Conservation (phyloP, 2,329 filamentous ascomycete genomes). For the Verticillium dahliae region DNA sequence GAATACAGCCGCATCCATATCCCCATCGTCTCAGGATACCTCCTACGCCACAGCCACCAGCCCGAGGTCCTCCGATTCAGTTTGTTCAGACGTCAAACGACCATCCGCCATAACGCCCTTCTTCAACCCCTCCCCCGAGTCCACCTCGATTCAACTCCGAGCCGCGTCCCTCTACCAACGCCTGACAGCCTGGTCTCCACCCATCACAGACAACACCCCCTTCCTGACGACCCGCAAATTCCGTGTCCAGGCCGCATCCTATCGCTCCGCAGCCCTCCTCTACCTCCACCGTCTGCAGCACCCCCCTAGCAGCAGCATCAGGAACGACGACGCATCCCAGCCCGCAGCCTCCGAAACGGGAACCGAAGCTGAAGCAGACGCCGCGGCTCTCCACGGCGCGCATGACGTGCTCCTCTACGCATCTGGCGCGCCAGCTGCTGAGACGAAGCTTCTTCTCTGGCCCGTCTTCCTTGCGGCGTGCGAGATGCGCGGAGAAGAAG, state of each 20-base stretch:
- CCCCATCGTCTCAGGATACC: background rate
- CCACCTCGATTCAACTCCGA: slow-evolving; percentile 5
- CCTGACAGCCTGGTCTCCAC: slow-evolving; percentile 17
- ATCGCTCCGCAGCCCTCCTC: slow-evolving; percentile 16
- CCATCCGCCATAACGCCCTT: background rate
- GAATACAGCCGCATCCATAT: background rate
- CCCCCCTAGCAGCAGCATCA: slow-evolving; percentile 9
- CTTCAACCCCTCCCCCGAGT: background rate
- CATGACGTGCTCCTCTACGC: slow-evolving; percentile 21
- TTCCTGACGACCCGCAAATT: slow-evolving; percentile 18
- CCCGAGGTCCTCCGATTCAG: background rate
- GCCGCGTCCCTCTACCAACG: slow-evolving; percentile 13
- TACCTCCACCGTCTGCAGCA: slow-evolving; percentile 20
- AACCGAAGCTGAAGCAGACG: slow-evolving; percentile 11
- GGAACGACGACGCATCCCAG: background rate
- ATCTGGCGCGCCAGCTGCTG: slow-evolving; percentile 11
- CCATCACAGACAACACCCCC: slow-evolving; percentile 12
- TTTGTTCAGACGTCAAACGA: background rate
- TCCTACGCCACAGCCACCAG: background rate
- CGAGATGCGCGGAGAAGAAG: slow-evolving; percentile 16
- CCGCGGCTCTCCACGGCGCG: slow-evolving; percentile 16
- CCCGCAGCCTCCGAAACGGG: background rate
- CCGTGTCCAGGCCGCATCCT: slow-evolving; percentile 19
- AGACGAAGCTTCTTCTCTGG: slow-evolving; percentile 21
- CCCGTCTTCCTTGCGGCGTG: slow-evolving; percentile 20